phyloP scores from a whole-genome alignment of 1,284 basidiomycete genomes.

The Austroboletus novae-zelandiae region DNA sequence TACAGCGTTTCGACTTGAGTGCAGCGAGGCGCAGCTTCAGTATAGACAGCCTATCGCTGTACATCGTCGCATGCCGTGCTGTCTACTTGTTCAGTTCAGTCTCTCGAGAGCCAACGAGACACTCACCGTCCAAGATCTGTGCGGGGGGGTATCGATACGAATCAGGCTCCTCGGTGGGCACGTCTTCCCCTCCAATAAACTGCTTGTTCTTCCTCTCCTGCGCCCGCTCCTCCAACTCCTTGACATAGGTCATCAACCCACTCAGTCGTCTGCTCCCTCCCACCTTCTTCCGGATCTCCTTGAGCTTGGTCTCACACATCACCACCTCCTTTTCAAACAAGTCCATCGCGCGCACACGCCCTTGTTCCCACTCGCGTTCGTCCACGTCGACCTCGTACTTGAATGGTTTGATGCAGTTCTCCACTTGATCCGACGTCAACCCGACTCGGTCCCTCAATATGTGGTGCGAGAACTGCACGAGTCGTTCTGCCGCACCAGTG shows the following conservation, averaged over 20 bases:
- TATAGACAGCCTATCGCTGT: slow-evolving; percentile 77
- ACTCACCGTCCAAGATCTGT: slow-evolving; percentile 80
- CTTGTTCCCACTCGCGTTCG: slow-evolving; percentile 86
- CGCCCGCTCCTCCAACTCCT: slow-evolving; percentile 79
- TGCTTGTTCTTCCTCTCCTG: slow-evolving; percentile 61
- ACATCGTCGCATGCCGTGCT: slow-evolving; percentile 92
- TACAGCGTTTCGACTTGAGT: slow-evolving; percentile 87
- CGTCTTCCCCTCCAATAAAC: slow-evolving; percentile 38
- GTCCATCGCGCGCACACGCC: slow-evolving; percentile 71
- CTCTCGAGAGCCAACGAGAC: neutral
- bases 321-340: slow-evolving; percentile 82
- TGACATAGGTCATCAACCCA: slow-evolving; percentile 80
- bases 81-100: slow-evolving; percentile 10
- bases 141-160: slow-evolving; percentile 91
- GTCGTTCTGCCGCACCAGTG: slow-evolving; percentile 81
- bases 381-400: slow-evolving; percentile 97
- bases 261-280: slow-evolving; percentile 82
- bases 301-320: slow-evolving; percentile 85
- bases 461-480: slow-evolving; percentile 88
- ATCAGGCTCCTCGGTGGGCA: slow-evolving; percentile 49
- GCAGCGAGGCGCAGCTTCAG: slow-evolving; percentile 84
- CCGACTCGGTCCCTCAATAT: slow-evolving; percentile 92
- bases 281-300: slow-evolving; percentile 82
- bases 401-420: slow-evolving; percentile 99
- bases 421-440: slow-evolving; percentile 95